Conservation (phyloP, 225 moss, liverwort and hornwort genomes). For the Sphagnum contortum region DNA sequence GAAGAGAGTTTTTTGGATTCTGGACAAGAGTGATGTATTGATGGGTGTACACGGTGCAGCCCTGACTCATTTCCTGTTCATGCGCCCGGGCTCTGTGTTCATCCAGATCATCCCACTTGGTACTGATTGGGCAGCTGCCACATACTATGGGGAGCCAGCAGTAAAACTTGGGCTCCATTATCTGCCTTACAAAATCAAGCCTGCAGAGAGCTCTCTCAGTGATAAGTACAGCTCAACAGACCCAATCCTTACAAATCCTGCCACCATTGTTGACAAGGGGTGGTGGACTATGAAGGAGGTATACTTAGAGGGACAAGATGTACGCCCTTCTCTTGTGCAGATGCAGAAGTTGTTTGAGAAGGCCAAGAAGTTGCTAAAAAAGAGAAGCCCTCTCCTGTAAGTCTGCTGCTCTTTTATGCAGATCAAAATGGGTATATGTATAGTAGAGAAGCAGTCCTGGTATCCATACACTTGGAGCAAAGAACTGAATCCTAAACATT, state of each 20-base stretch:
- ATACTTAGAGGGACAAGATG: conserved; percentile 61
- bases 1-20: conserved; percentile 58
- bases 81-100: conserved; percentile 73
- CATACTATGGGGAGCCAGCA: conserved; percentile 76
- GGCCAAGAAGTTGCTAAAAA: conserved; percentile 12
- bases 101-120: conserved; percentile 83
- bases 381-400: no score
- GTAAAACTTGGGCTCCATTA: conserved; percentile 58
- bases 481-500: no score
- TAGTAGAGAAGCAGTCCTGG: no score
- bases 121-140: conserved; percentile 75
- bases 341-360: conserved; percentile 22
- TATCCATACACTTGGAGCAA: no score
- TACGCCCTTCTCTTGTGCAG: conserved; percentile 30
- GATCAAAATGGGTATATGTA: no score
- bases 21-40: conserved; percentile 62
- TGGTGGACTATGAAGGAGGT: conserved; percentile 68
- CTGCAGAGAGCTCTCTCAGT: conserved; percentile 65
- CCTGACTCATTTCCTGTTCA: conserved; percentile 87
- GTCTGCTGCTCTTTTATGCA: no score
- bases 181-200: conserved; percentile 50
- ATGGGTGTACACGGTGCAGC: conserved; percentile 95
- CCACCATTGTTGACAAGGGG: conserved; percentile 43
- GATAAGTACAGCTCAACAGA: conserved; percentile 37
- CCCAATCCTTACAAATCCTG: conserved; percentile 52